phyloP scores from a whole-genome alignment of 2,329 filamentous ascomycete genomes.

The Colletotrichum sp. region DNA sequence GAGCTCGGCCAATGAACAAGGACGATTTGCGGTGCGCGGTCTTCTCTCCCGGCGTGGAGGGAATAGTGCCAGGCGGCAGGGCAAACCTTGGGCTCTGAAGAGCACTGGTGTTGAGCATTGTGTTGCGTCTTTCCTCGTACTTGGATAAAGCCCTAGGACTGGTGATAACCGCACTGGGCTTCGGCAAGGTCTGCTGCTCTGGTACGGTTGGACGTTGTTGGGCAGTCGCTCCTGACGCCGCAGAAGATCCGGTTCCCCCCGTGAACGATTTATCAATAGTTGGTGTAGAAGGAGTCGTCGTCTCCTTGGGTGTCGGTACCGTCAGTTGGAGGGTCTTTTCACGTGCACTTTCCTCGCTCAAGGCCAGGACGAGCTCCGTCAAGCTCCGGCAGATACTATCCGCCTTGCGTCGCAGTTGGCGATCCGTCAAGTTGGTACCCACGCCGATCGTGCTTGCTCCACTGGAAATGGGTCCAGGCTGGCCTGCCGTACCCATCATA shows the following conservation, averaged over 20 bases:
- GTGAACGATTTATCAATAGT: conserved; percentile 46
- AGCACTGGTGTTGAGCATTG: conserved; percentile 48
- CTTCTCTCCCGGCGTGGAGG: conserved; percentile 45
- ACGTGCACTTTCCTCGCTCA: conserved; percentile 66
- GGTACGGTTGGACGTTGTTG: conserved; percentile 47
- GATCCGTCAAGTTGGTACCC: conserved; percentile 68
- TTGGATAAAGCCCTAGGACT: conserved; percentile 56
- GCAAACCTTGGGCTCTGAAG: conserved; percentile 51
- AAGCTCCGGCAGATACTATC: conserved; percentile 92
- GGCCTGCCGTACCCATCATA: conserved; percentile 76
- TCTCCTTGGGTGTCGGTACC: conserved; percentile 27
- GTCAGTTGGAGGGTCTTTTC: conserved; percentile 33
- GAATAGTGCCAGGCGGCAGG: conserved; percentile 31
- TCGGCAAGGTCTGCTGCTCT: conserved; percentile 38
- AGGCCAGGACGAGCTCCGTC: conserved; percentile 88
- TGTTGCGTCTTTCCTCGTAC: conserved; percentile 58
- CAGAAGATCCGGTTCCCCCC: conserved; percentile 23
- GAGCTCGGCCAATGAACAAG: conserved; percentile 50
- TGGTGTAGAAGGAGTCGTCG: conserved; percentile 42
- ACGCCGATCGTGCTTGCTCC: conserved; percentile 67
- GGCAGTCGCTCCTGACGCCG: conserved; percentile 26
- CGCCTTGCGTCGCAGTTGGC: conserved; percentile 86
- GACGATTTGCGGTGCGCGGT: conserved; percentile 57
- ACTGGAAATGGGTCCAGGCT: conserved; percentile 72
- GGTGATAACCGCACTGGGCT: conserved; percentile 31